Evolutionary conservation across 2,329 filamentous ascomycete species (phyloP).

Genomic region (Colletotrichum navitas): DNA sequence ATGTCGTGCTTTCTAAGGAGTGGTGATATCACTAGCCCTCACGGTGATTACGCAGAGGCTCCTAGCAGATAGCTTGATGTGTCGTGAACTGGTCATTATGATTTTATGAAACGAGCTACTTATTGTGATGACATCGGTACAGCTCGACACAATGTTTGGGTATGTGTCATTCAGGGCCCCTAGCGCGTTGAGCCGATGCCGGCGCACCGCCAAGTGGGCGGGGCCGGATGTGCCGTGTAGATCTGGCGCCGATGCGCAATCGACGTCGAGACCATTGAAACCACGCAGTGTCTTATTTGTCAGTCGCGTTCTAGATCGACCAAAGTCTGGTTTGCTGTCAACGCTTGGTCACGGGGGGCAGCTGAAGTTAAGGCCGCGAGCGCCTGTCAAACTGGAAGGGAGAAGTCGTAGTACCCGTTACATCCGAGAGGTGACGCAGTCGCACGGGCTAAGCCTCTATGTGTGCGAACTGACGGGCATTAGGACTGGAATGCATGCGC

Average conservation of each 20-base stretch:
- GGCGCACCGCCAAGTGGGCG: slow-evolving; percentile 24
- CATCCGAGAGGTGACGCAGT: slow-evolving; percentile 28
- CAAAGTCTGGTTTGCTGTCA: not conserved
- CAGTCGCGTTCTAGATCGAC: not conserved
- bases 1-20: not conserved
- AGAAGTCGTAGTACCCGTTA: slow-evolving; percentile 7
- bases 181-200: slow-evolving; percentile 25
- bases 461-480: slow-evolving; percentile 11
- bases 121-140: slow-evolving; percentile 29
- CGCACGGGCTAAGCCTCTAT: slow-evolving; percentile 28
- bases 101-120: not conserved
- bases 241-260: slow-evolving; percentile 29
- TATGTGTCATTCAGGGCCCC: slow-evolving; percentile 1
- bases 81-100: not conserved
- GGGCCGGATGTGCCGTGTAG: slow-evolving; percentile 20
- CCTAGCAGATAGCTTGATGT: not conserved
- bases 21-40: not conserved
- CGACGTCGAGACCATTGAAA: not conserved
- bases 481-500: not conserved
- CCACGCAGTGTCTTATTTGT: slow-evolving; percentile 23
- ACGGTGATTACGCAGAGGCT: not conserved
- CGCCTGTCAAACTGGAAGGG: slow-evolving; percentile 16
- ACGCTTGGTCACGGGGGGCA: not conserved
- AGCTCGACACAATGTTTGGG: not conserved
- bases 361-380: slow-evolving; percentile 5